A percentile compares a stretch with the other conserved stretches of the same genome.
phyloP scores from a whole-genome alignment of 768 basidiomycete species.

The Boletus pseudo-olivaceus region DNA sequence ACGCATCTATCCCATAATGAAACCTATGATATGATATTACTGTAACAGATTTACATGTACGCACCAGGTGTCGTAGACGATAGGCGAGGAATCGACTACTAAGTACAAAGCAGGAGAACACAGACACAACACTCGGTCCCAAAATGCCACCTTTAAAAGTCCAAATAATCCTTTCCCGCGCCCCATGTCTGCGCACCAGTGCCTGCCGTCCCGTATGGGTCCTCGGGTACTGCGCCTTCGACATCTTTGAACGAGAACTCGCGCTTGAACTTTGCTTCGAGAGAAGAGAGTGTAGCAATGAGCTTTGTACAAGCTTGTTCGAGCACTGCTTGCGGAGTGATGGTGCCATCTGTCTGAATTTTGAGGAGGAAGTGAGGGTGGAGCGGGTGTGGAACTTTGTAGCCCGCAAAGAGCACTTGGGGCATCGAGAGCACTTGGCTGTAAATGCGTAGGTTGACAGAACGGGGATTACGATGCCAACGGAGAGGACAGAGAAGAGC shows the following conservation, averaged over 20 bases:
- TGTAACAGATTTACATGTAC: neutral
- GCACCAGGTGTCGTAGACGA: neutral
- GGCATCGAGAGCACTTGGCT: conserved; percentile 91
- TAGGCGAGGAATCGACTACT: neutral
- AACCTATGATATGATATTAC: neutral
- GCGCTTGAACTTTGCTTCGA: conserved; percentile 76
- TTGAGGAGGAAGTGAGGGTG: conserved; percentile 94
- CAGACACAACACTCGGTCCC: neutral
- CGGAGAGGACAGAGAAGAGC: conserved; percentile 6
- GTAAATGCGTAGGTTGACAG: conserved; percentile 10
- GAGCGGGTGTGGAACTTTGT: conserved; percentile 96
- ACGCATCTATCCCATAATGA: neutral
- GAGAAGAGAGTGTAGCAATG: conserved; percentile 62
- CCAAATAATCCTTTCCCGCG: conserved; percentile 50
- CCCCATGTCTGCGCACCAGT: conserved; percentile 43
- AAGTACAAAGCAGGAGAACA: neutral
- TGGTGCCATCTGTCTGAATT: conserved; percentile 88
- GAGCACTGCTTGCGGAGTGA: conserved; percentile 78
- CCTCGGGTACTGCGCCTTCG: conserved; percentile 46
- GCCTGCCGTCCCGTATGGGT: conserved; percentile 48
- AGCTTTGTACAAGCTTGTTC: conserved; percentile 82
- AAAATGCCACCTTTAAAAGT: conserved; percentile 38
- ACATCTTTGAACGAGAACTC: conserved; percentile 80
- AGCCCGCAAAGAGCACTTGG: conserved; percentile 90
- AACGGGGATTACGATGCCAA: neutral